Base-by-base conservation (phyloP, 192 early-diverging fungal species). In the Podila minutissima region DNA sequence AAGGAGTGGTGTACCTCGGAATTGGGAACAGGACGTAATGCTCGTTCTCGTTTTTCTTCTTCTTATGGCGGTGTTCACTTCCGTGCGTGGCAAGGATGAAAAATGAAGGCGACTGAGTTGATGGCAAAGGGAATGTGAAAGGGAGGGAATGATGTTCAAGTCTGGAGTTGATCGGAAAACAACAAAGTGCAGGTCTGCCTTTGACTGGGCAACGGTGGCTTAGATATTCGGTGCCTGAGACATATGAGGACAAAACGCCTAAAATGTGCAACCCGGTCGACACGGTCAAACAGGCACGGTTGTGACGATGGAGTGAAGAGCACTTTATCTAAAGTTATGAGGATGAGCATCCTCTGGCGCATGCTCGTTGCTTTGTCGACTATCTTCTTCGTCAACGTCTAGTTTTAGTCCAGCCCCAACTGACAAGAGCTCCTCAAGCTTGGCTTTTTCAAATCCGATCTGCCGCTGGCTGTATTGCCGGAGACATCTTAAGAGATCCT, bases 401-500 rank as follows among this genome's bases (percentile, higher is more conserved):
- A 53, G 17, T 53, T 53, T n/a, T 29, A 81, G 6, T 17, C 50
- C 71, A 26, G 66, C 65, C 20, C 70, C 62, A 10, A 81, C 71
- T 17, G 75, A 67, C 32, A 71, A 26, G 19, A 81, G 48, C 41
- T 82, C 84, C 65, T 85, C 82, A 29, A 85, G 60, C 57, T 85
- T 82, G 4, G 82, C 75, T 62, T 74, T 70, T 51, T 85, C 84
- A 55, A 79, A 85, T 29, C 75, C 63, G 24, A 85, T 78, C 66
- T 85, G 84, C 29, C 82, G 75, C 32, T 72, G 75, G 55, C 74
- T 74, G 58, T 83, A 85, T 38, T 85, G 74, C 48, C 71, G 69
- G 35, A 85, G 58, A 11, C 69, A 69, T 13, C 62, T 59, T 31
- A 85, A n/a, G 24, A 85, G 59, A 66, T 85, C 84, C 17, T 85